A percentile compares a stretch with the other conserved stretches of the same genome.
Conservation (phyloP, 1,139 yeast genomes). For the Pneumocystis wakefieldiae region DNA sequence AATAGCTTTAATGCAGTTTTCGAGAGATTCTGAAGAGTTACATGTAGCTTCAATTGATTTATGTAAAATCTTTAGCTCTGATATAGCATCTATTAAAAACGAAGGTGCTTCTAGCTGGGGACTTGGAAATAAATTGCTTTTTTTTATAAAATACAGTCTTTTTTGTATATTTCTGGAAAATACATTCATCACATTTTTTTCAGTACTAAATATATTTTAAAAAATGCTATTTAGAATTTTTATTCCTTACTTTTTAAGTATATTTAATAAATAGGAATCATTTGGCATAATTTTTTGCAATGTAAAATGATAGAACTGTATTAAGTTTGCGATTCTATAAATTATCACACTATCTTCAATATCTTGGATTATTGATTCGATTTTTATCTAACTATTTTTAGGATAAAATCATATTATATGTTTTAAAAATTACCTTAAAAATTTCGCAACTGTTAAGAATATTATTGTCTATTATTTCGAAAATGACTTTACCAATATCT, state of each 20-base stretch:
- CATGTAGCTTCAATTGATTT: background rate
- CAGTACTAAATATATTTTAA: background rate
- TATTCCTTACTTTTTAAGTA: conserved; percentile 9
- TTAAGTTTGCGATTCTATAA: conserved; percentile 44
- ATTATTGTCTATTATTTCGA: background rate
- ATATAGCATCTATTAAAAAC: background rate
- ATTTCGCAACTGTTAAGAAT: background rate
- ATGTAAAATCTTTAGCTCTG: background rate
- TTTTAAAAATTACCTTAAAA: conserved; percentile 6
- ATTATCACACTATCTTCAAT: conserved; percentile 45
- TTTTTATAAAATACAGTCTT: background rate
- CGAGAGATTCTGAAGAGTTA: background rate
- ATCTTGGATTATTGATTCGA: conserved; percentile 54
- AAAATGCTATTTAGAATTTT: background rate
- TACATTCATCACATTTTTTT: background rate
- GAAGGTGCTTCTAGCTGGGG: background rate
- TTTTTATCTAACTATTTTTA: conserved; percentile 21
- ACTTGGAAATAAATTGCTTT: background rate
- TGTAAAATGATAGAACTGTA: conserved; percentile 58
- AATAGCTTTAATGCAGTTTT: background rate
- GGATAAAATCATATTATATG: conserved; percentile 3
- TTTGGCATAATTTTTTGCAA: conserved; percentile 32
- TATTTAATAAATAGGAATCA: conserved; percentile 9
- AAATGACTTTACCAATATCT: background rate
- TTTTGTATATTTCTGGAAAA: background rate